Base-by-base conservation (phyloP, 768 basidiomycete genomes). In the Leccinum disarticulatum region DNA sequence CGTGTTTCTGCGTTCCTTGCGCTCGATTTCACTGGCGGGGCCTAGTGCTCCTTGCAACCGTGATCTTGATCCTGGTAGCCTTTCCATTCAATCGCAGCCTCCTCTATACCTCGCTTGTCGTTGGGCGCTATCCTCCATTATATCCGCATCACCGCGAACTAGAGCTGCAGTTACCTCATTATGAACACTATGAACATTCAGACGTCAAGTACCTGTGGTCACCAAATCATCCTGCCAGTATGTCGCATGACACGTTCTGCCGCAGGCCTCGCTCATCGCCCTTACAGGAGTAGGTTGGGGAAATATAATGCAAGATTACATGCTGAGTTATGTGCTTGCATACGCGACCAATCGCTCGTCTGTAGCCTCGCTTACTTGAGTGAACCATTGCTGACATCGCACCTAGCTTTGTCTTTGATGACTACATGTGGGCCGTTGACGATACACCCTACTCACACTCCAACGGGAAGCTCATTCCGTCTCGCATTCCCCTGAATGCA, bases 121-220 rank as follows among this genome's bases (percentile, higher is more conserved):
- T 65, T 54, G 58, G 60, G 38, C 65, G 61, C 25, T 66, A 70
- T 43, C 80, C 81, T 6, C 80, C 81, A 15, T 65, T 79, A 48
- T 83, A 79, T 63, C 65, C 73, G 7, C 61, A 70, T 27, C 78
- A 75, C 55, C 73, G 66, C 47, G 61, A 73, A 38, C 73, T 69
- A 33, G 78, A 83, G 61, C 66, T 74, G 6, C 52, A 56, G 3
- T 64, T 82, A 0, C 76, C 79, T 1, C 80, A 82, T 51, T 79
- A 81, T 54, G 60, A 71, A 46, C 25, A 54, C 0, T 69, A 77
- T 5, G 73, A 77, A 31, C 76, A 69, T 5, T 61, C 64, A 25
- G 61, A 70, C 13, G 68, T 72, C 36, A 77, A 74, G 56, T 83
- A 78, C 57, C 54, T 84, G 3, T 83, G 74, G 71, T 70, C 80